These are phyloP conservation scores for Groenewaldozyma sp. DNA, from an alignment of 1,139 yeast species.

Conservation along the genomic window DNA sequence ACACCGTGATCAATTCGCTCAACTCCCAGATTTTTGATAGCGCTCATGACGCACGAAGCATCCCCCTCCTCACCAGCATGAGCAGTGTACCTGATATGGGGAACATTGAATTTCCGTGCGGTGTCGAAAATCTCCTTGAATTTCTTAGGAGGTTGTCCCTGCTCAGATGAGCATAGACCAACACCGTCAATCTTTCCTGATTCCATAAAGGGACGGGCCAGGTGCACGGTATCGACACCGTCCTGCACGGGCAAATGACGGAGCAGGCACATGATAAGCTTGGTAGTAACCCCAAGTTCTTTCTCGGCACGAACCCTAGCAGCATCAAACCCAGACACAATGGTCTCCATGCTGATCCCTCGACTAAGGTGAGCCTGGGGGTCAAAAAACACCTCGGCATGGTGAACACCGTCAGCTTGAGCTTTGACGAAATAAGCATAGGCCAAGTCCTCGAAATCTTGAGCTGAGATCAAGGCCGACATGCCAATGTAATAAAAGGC, in stretches of 20 bases:
- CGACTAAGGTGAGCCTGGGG: slow-evolving; percentile 77
- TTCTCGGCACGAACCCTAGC: slow-evolving; percentile 53
- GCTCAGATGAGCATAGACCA: slow-evolving; percentile 71
- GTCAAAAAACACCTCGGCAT: slow-evolving; percentile 69
- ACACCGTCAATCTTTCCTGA: slow-evolving; percentile 56
- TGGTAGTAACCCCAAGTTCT: slow-evolving; percentile 53
- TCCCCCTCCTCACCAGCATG: slow-evolving; percentile 89
- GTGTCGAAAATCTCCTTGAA: slow-evolving; percentile 52
- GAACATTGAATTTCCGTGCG: slow-evolving; percentile 36
- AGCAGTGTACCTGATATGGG: slow-evolving; percentile 50
- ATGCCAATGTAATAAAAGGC: slow-evolving; percentile 73
- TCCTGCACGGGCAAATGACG: slow-evolving; percentile 58
- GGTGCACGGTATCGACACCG: slow-evolving; percentile 47
- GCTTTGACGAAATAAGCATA: slow-evolving; percentile 61
- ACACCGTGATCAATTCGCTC: slow-evolving; percentile 76
- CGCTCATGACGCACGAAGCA: slow-evolving; percentile 46
- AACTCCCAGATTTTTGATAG: slow-evolving; percentile 51
- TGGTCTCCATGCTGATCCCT: slow-evolving; percentile 48
- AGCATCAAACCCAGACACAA: slow-evolving; percentile 53
- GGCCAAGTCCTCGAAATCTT: slow-evolving; percentile 69
- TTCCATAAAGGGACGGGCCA: slow-evolving; percentile 42
- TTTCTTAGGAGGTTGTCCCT: slow-evolving; percentile 61
- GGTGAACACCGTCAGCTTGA: slow-evolving; percentile 45
- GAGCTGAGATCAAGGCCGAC: slow-evolving; percentile 54
- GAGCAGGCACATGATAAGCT: slow-evolving; percentile 68